A percentile compares a stretch with the other conserved stretches of the same genome.
Evolutionary conservation across 306 rosid genomes (phyloP).

Genomic region (Lotus japonicus): DNA sequence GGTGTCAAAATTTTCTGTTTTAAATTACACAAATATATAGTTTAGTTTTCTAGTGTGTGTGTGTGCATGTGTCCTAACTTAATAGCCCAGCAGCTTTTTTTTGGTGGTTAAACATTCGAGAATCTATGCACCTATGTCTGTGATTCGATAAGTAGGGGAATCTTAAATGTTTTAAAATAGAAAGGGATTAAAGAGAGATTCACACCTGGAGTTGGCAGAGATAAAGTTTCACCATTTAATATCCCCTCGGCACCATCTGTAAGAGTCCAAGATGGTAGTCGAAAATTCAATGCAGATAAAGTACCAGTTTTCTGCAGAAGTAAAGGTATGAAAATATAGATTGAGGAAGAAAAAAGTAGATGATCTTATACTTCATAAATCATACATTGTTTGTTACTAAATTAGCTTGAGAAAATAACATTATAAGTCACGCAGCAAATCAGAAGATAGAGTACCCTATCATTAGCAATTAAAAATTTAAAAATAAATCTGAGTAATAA

Average conservation of each 20-base stretch:
- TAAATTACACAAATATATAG: neutral
- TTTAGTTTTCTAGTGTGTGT: neutral
- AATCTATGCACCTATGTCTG: neutral
- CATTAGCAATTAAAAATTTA: neutral
- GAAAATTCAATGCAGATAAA: constrained; percentile 54
- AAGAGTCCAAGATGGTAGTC: constrained; percentile 73
- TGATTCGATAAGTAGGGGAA: neutral
- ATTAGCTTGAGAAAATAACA: neutral
- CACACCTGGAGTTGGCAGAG: constrained; percentile 55
- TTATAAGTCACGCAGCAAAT: neutral
- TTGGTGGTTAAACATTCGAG: neutral
- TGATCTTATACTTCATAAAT: neutral
- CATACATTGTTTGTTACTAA: neutral
- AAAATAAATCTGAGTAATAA: neutral
- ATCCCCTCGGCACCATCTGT: constrained; percentile 34
- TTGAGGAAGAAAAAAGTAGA: neutral
- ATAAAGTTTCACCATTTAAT: constrained; percentile 37
- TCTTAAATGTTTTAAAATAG: neutral
- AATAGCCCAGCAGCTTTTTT: no score
- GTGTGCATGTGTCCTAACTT: no score
- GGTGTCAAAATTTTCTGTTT: neutral
- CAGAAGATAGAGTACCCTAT: neutral
- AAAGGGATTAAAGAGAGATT: constrained; percentile 1
- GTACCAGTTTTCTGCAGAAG: constrained; percentile 33
- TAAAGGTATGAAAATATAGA: neutral